These are phyloP conservation scores for Claviceps africana DNA, from an alignment of 2,329 filamentous ascomycete genomes.

Conservation along the genomic window DNA sequence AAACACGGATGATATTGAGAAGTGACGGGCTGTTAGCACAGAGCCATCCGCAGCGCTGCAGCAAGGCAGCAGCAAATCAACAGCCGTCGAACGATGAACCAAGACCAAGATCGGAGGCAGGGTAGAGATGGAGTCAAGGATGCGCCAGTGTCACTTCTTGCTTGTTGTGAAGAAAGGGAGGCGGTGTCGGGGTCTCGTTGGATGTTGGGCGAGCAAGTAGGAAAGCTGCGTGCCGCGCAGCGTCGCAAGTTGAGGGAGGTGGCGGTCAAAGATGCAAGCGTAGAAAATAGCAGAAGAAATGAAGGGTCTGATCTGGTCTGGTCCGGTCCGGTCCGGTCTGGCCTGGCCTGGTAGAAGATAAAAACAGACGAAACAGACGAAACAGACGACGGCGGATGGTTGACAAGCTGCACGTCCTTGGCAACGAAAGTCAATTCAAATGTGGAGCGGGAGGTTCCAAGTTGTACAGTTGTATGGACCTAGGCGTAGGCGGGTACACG, in stretches of 20 bases:
- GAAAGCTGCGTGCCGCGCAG: conserved; percentile 2
- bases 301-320: not conserved
- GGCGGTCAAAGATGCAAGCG: conserved; percentile 1
- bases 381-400: not conserved
- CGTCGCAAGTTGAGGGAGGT: conserved; percentile 1
- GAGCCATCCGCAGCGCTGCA: conserved; percentile 4
- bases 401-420: not conserved
- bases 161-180: not conserved
- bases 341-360: not conserved
- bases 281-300: conserved; percentile 1
- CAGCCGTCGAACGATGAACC: not conserved
- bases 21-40: conserved; percentile 3
- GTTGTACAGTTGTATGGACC: too few species aligned
- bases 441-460: not conserved
- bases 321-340: not conserved
- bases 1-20: not conserved
- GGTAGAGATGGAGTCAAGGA: not conserved
- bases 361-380: too few species aligned
- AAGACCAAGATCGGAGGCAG: not conserved
- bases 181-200: not conserved
- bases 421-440: not conserved
- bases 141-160: not conserved
- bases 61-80: not conserved
- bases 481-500: not conserved
- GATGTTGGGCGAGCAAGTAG: not conserved